A percentile compares a stretch with the other conserved stretches of the same genome.
These are phyloP conservation scores for Tulasnella sp. DNA, from an alignment of 768 basidiomycete genomes.

Conservation along the genomic window DNA sequence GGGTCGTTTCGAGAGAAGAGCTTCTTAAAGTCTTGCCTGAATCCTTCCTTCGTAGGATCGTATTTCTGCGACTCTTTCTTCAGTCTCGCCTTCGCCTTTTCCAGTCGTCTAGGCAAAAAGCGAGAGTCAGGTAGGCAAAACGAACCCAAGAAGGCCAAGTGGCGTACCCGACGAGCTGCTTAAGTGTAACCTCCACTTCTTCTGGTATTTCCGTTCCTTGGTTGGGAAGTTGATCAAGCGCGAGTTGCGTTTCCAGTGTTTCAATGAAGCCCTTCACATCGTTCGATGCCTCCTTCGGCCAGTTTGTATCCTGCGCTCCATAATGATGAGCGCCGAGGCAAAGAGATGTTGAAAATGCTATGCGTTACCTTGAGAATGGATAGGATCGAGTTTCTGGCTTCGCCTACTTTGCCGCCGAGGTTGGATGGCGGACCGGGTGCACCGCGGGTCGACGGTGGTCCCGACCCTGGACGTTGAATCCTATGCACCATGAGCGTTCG, in stretches of 20 bases:
- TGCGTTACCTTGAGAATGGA: not conserved
- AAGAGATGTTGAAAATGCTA: too few relatives aligned
- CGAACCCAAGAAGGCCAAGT: not conserved
- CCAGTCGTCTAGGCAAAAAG: not conserved
- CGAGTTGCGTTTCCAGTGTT: not conserved
- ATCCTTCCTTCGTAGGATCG: not conserved
- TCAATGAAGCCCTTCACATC: not conserved
- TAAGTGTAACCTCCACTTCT: not conserved
- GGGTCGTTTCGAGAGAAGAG: not conserved
- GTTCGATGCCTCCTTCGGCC: not conserved
- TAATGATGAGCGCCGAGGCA: not conserved
- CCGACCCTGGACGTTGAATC: too few relatives aligned
- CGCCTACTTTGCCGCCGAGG: not conserved
- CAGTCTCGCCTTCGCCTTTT: not conserved
- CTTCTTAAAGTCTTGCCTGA: not conserved
- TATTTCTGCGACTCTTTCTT: not conserved
- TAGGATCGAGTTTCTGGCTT: not conserved
- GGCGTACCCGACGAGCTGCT: not conserved
- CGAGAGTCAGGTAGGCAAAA: too few relatives aligned
- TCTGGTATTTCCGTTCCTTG: not conserved
- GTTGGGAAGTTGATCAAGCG: not conserved
- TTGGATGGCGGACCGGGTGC: not conserved
- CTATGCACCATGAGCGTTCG: too few relatives aligned
- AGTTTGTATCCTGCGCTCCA: not conserved
- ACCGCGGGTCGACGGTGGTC: too few relatives aligned